Evolutionary conservation across 1,284 basidiomycete genomes (phyloP), one percentile per base, ranked within the genome.

Genomic region (Crepidotus sp.): DNA sequence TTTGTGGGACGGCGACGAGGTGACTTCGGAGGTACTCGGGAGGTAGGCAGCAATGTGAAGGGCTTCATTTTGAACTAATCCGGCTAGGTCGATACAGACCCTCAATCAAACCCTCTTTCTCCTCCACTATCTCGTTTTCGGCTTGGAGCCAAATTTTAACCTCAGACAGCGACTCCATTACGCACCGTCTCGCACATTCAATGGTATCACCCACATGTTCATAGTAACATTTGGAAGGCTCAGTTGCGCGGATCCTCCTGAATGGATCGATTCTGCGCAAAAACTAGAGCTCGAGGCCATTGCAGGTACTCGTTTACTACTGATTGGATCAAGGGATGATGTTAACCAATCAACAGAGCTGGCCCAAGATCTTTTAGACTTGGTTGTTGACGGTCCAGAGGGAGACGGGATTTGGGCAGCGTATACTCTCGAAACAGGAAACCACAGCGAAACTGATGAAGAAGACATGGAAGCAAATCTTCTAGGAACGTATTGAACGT

Each of bases 371-470:
- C 65, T 90, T 21, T 65, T 89, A 47, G 83, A 85, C 46, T 62
- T 74, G 7, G 76, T 88, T 13, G 76, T 87, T 3, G 82, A 84
- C 57, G 86, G 84, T 0, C 83, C 84, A 2, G 81, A 85, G 55
- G 70, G 75, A 34, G 85, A 89, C 49, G 70, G 66, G 33, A 73
- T 87, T 22, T 88, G 80, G 71, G 74, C 71, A 46, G 70, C 80
- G 15, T 88, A 79, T 57, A 76, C 79, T 49, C 61, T 67, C 14
- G 69, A 70, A 9, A 61, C 61, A 22, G 69, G 73, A 9, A 35
- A 66, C 24, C 62, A 62, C n/a, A 63, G 61, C 45, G 69, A 62
- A 35, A 61, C 59, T 3, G 71, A 71, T 36, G 71, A 74, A 49
- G 71, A 74, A 48, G 70, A 70, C 31, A 71, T 74, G 66, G 78